These are phyloP conservation scores for Colletotrichum sp. DNA, from an alignment of 2,329 filamentous ascomycete species.

Conservation along the genomic window DNA sequence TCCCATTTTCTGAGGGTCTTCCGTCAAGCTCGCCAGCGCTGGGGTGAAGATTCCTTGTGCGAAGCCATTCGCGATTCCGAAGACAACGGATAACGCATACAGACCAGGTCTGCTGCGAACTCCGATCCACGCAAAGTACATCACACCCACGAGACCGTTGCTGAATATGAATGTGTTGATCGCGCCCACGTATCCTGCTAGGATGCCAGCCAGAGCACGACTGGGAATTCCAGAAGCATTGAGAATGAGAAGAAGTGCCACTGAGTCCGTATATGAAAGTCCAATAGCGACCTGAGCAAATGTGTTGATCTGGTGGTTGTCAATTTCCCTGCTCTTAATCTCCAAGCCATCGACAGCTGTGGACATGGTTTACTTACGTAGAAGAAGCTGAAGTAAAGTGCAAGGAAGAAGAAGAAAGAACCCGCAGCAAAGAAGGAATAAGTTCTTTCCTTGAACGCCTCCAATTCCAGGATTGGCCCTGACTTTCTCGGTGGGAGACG, in stretches of 20 bases:
- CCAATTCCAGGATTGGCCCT: conserved; percentile 56
- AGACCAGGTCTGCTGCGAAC: not conserved
- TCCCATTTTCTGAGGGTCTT: not conserved
- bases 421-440: conserved; percentile 43
- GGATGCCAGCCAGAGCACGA: conserved; percentile 57
- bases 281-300: conserved; percentile 45
- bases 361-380: conserved; percentile 33
- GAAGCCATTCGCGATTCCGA: not conserved
- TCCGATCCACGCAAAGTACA: not conserved
- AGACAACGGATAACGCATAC: not conserved
- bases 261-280: conserved; percentile 54
- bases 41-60: not conserved
- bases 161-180: not conserved
- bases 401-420: conserved; percentile 50
- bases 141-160: not conserved
- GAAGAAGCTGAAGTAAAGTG: conserved; percentile 56
- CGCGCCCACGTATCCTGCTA: conserved; percentile 52
- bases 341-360: not conserved
- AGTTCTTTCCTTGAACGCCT: conserved; percentile 53
- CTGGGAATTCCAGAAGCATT: conserved; percentile 63
- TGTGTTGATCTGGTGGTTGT: conserved; percentile 38
- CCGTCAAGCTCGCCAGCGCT: not conserved
- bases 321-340: not conserved
- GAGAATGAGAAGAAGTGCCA: conserved; percentile 64
- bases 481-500: conserved; percentile 52